phyloP scores from a whole-genome alignment of 2,329 filamentous ascomycete genomes.

The Podosphaera aphanis region DNA sequence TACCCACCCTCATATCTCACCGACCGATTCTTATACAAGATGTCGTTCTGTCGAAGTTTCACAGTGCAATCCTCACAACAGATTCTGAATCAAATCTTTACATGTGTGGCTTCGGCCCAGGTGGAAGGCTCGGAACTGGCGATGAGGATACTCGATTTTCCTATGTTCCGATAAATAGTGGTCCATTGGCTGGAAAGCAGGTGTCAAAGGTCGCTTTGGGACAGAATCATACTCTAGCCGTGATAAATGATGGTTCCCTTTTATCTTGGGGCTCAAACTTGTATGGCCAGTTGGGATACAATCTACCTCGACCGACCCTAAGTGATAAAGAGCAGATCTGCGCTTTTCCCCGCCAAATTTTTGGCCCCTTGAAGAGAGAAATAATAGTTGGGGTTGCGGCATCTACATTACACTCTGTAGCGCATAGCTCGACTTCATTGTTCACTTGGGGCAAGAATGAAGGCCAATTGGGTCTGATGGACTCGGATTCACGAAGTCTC shows the following conservation, averaged over 20 bases:
- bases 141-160: slow-evolving; percentile 76
- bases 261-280: slow-evolving; percentile 89
- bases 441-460: slow-evolving; percentile 93
- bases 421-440: slow-evolving; percentile 56
- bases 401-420: slow-evolving; percentile 76
- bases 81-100: slow-evolving; percentile 82
- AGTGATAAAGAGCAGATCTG: slow-evolving; percentile 71
- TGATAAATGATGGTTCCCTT: slow-evolving; percentile 68
- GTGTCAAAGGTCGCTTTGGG: slow-evolving; percentile 62
- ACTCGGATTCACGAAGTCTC: slow-evolving; percentile 79
- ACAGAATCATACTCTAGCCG: slow-evolving; percentile 71
- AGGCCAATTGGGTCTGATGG: slow-evolving; percentile 80
- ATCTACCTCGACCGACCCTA: slow-evolving; percentile 38
- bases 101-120: slow-evolving; percentile 74
- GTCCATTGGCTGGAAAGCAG: slow-evolving; percentile 47
- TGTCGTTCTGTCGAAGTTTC: slow-evolving; percentile 70
- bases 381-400: slow-evolving; percentile 60
- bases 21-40: slow-evolving; percentile 57
- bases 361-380: slow-evolving; percentile 77
- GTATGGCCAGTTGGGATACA: slow-evolving; percentile 68
- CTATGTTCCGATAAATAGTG: slow-evolving; percentile 61
- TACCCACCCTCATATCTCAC: slow-evolving; percentile 51
- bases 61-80: slow-evolving; percentile 67
- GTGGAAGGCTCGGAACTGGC: slow-evolving; percentile 69
- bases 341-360: slow-evolving; percentile 63